These are phyloP conservation scores for Hypoxylon trugodes DNA, from an alignment of 495 filamentous ascomycete genomes.

Conservation along the genomic window DNA sequence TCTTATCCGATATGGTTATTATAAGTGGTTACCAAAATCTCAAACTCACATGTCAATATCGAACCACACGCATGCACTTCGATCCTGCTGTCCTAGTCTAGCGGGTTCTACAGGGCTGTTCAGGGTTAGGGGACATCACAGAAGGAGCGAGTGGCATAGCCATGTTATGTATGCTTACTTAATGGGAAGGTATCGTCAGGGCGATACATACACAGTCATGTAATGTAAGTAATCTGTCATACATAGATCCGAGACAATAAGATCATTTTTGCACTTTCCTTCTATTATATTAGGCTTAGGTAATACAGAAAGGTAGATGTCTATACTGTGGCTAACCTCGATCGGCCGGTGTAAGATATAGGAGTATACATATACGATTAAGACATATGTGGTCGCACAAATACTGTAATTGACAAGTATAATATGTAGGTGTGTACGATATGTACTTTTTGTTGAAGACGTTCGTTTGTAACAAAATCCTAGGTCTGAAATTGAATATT, in stretches of 20 bases:
- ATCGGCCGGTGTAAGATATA: too few species aligned
- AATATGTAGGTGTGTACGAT: too few species aligned
- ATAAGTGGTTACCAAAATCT: constrained; percentile 1
- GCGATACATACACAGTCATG: constrained; percentile 2
- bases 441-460: too few species aligned
- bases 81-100: constrained; percentile 11
- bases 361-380: too few species aligned
- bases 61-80: constrained; percentile 20
- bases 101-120: constrained; percentile 4
- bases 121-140: constrained; percentile 9
- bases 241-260: constrained; percentile 16
- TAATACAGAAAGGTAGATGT: too few species aligned
- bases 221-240: not conserved
- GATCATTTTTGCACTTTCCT: not conserved
- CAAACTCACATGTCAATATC: constrained; percentile 32
- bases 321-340: too few species aligned
- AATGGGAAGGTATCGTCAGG: constrained; percentile 31
- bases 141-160: constrained; percentile 1
- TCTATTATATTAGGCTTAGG: constrained; percentile 1
- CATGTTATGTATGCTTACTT: constrained; percentile 4
- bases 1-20: constrained; percentile 8
- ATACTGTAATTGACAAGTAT: too few species aligned
- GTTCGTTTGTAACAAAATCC: too few species aligned
- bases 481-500: too few species aligned
- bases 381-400: too few species aligned